phyloP scores from a whole-genome alignment of 768 basidiomycete species.

The Phanerochaete sordida region DNA sequence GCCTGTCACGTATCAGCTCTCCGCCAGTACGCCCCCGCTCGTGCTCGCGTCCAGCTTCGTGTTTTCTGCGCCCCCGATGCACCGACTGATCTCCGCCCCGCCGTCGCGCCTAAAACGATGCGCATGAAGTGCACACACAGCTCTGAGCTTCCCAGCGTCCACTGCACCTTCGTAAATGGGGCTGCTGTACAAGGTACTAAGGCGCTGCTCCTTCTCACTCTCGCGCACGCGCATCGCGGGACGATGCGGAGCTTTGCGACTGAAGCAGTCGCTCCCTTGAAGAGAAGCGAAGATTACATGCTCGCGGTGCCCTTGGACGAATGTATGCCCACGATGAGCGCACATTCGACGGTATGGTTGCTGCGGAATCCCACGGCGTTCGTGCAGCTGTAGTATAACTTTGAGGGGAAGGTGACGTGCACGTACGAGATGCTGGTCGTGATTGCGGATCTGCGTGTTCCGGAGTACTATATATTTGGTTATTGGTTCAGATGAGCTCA shows the following conservation, averaged over 20 bases:
- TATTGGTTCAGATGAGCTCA: background rate
- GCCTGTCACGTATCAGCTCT: constrained; percentile 31
- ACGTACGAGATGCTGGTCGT: constrained; percentile 51
- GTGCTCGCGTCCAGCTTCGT: constrained; percentile 44
- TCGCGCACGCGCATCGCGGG: constrained; percentile 33
- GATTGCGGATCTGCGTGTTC: constrained; percentile 61
- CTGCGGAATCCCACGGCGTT: constrained; percentile 74
- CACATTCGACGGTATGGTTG: constrained; percentile 63
- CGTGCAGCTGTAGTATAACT: constrained; percentile 56
- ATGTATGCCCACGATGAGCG: constrained; percentile 44
- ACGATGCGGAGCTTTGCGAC: constrained; percentile 40
- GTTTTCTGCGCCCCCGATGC: constrained; percentile 37
- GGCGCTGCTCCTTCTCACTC: constrained; percentile 35
- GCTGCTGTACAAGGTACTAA: constrained; percentile 34
- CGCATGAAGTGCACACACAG: constrained; percentile 49
- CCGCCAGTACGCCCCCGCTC: constrained; percentile 25
- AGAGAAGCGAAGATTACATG: constrained; percentile 56
- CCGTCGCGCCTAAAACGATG: constrained; percentile 44
- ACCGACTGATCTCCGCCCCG: constrained; percentile 53
- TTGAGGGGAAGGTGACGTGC: constrained; percentile 35
- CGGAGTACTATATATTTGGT: constrained; percentile 34
- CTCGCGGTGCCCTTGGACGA: constrained; percentile 53
- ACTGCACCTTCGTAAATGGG: constrained; percentile 48
- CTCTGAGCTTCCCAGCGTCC: constrained; percentile 52
- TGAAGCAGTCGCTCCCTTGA: constrained; percentile 46